Percentiles rank a stretch among this genome's conserved stretches.
Conservation (phyloP, 805 yeast genomes). For the Candida dendrica region DNA sequence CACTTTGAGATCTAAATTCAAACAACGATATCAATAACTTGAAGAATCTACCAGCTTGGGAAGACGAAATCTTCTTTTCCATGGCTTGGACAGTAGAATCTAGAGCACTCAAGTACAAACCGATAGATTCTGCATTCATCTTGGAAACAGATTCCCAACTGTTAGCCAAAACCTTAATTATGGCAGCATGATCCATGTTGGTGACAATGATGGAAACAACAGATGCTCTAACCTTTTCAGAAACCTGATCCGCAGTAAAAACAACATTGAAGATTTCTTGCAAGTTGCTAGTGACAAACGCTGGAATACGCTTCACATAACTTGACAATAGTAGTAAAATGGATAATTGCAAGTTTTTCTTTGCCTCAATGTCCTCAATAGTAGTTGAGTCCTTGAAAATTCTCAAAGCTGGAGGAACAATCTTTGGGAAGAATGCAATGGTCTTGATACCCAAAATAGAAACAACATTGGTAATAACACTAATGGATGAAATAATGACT, state of each 20-base stretch:
- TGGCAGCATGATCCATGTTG: constrained; percentile 58
- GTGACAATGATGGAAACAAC: constrained; percentile 55
- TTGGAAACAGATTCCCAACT: constrained; percentile 45
- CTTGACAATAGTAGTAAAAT: constrained; percentile 66
- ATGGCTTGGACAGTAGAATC: constrained; percentile 58
- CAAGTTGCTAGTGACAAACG: constrained; percentile 67
- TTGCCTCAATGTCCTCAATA: constrained; percentile 20
- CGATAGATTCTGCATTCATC: constrained; percentile 43
- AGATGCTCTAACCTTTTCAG: constrained; percentile 52
- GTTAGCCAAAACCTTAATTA: constrained; percentile 53
- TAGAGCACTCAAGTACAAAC: constrained; percentile 61
- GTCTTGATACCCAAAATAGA: constrained; percentile 77
- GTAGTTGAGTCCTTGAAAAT: constrained; percentile 38
- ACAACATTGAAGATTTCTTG: constrained; percentile 53
- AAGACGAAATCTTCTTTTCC: constrained; percentile 70
- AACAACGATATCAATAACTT: constrained; percentile 63
- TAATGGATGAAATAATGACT: constrained; percentile 63
- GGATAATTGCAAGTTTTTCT: constrained; percentile 53
- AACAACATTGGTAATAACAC: constrained; percentile 63
- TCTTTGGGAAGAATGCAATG: constrained; percentile 78
- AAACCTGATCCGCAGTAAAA: constrained; percentile 50
- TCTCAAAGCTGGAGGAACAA: constrained; percentile 66
- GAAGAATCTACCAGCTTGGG: constrained; percentile 61
- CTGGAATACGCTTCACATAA: constrained; percentile 76
- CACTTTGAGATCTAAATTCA: constrained; percentile 55